Base-by-base conservation (phyloP, 805 yeast species). In the Kockiozyma suomiensis region DNA sequence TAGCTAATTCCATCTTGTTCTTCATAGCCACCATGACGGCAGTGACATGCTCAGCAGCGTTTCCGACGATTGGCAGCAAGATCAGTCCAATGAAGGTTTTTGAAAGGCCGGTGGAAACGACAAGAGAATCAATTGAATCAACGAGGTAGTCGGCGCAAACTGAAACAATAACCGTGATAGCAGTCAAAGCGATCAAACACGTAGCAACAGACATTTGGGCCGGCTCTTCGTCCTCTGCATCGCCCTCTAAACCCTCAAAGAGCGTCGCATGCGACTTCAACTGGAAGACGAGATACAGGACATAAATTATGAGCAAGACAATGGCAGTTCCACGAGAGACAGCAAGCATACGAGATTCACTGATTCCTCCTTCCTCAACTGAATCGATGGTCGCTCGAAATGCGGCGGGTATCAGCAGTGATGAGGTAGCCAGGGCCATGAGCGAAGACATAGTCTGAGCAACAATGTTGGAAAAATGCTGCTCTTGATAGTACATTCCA, bases 41-140 rank as follows among this genome's bases (percentile, higher is more conserved):
- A 19, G 99, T 94, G 54, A 90, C 98, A 74, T 94, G 99, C 75
- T 94, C 99, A 12, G 98, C 98, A 2, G 99, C 99, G 70, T 94
- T 94, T 58, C 98, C 99, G 28, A 94, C 98, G 64, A 94, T 93
- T 42, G 99, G 99, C 64, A 94, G 87, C 48, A 94, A 84, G 68
- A 94, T 87, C 67, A 94, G 79, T 73, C 98, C 98, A 70, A 94
- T 90, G 70, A 94, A 94, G 0, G 98, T 91, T 81, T 93, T 92
- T 46, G 97, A 88, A 56, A 94, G 79, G 2, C 97, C 97, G 1
- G 96, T 84, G 32, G 84, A 76, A 59, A 79, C 88, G 38, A 94
- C 98, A 65, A 93, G 84, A 58, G 83, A 87, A 75, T 94, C 98
- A 69, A 94, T 94, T 23, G 97, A 87, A 28, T 96, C 94, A 53